These are phyloP conservation scores for Aspergillus arachidicola DNA, from an alignment of 2,329 filamentous ascomycete species.

Conservation along the genomic window DNA sequence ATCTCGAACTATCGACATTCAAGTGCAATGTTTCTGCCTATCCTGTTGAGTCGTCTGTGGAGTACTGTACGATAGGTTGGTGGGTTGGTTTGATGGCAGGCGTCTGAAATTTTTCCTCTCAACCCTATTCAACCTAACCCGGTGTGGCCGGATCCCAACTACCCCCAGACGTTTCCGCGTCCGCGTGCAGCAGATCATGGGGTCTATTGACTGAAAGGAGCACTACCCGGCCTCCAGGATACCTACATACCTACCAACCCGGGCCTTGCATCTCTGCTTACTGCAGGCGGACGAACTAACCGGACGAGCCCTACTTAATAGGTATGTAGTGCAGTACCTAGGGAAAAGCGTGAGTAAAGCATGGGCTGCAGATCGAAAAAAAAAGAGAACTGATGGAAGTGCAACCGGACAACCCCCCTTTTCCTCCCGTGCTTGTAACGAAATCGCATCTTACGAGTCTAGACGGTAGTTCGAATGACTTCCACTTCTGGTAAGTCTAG, in stretches of 20 bases:
- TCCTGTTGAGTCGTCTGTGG: slow-evolving; percentile 7
- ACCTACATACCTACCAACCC: not conserved
- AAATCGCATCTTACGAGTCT: slow-evolving; percentile 23
- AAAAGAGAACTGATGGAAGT: not conserved
- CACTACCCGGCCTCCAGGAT: slow-evolving; percentile 3
- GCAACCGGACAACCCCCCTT: slow-evolving; percentile 2
- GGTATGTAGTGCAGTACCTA: slow-evolving; percentile 13
- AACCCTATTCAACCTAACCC: slow-evolving; percentile 12
- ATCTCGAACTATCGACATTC: slow-evolving; percentile 14
- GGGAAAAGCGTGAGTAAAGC: slow-evolving; percentile 16
- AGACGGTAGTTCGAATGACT: slow-evolving; percentile 21
- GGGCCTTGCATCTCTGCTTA: not conserved
- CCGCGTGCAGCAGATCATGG: slow-evolving; percentile 14
- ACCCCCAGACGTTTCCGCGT: slow-evolving; percentile 11
- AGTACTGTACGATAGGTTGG: slow-evolving; percentile 7
- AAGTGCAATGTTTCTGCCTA: slow-evolving; percentile 11
- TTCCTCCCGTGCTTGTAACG: slow-evolving; percentile 10
- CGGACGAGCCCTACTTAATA: slow-evolving; percentile 11
- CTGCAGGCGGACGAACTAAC: slow-evolving; percentile 7
- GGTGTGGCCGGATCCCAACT: slow-evolving; percentile 8
- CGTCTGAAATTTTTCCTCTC: not conserved
- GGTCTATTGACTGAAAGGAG: slow-evolving; percentile 13
- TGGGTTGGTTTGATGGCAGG: slow-evolving; percentile 9
- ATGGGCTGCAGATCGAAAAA: slow-evolving; percentile 5
- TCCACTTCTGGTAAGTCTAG: slow-evolving; percentile 33